A percentile compares a stretch with the other conserved stretches of the same genome.
Evolutionary conservation across 2,329 filamentous ascomycete species (phyloP).

Genomic region (Purpureocillium takamizusanense): DNA sequence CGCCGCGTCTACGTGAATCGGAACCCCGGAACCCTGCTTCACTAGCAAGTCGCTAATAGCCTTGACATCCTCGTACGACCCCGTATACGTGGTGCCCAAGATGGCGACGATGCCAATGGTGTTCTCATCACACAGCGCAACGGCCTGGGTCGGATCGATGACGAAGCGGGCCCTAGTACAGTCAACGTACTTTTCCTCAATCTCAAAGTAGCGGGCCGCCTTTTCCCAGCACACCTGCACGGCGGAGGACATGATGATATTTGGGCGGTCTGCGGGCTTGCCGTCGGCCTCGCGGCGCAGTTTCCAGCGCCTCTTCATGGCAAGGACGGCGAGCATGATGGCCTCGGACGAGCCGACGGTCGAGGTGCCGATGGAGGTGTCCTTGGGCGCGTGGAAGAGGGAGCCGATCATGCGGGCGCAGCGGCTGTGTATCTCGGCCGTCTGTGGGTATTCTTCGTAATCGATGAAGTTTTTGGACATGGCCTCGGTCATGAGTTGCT

Average conservation of each 20-base stretch:
- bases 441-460: conserved; percentile 76
- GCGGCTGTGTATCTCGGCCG: conserved; percentile 80
- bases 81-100: conserved; percentile 87
- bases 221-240: conserved; percentile 99
- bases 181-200: conserved; percentile 76
- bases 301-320: conserved; percentile 58
- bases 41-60: conserved; percentile 79
- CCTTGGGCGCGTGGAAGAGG: conserved; percentile 71
- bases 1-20: conserved; percentile 89
- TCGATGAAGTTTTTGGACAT: conserved; percentile 95
- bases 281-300: conserved; percentile 76
- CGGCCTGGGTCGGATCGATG: conserved; percentile 53
- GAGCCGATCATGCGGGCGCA: conserved; percentile 86
- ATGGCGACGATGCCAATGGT: conserved; percentile 84
- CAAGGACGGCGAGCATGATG: conserved; percentile 48
- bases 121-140: conserved; percentile 17
- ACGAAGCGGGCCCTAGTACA: conserved; percentile 53
- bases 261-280: conserved; percentile 71
- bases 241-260: conserved; percentile 91
- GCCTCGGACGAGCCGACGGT: conserved; percentile 85
- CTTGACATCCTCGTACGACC: conserved; percentile 92
- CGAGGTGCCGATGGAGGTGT: conserved; percentile 72
- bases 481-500: conserved; percentile 62
- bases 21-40: conserved; percentile 64
- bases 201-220: conserved; percentile 77